Conservation (phyloP, 179 eudicot species). For the Actinidia chinensis region DNA sequence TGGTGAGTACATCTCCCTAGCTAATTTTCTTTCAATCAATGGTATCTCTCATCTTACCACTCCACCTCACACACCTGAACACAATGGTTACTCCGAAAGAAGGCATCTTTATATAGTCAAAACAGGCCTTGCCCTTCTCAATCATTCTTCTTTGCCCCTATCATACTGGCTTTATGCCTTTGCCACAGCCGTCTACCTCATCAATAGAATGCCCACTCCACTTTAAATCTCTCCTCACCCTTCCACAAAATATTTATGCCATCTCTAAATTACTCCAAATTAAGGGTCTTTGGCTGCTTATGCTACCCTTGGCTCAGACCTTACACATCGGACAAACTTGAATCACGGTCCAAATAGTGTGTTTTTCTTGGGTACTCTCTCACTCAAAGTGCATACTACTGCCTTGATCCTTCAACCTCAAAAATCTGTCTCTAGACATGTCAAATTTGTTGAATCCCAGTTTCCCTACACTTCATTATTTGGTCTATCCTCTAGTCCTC, state of each 20-base stretch:
- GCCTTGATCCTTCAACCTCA: not conserved
- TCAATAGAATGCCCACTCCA: not conserved
- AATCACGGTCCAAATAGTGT: not conserved
- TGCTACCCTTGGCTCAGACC: not conserved
- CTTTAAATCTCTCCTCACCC: not conserved
- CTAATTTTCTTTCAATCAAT: not conserved
- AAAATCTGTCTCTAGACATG: not conserved
- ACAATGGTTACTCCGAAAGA: not conserved
- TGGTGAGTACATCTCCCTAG: not conserved
- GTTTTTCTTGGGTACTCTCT: conserved; percentile 6
- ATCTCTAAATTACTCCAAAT: not conserved
- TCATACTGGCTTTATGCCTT: not conserved
- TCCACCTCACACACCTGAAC: not conserved
- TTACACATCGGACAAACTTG: not conserved
- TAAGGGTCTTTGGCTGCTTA: not conserved
- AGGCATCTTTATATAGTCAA: not conserved
- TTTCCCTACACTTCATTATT: not conserved
- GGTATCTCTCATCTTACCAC: not conserved
- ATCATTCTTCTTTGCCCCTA: not conserved
- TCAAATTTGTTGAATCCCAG: not conserved
- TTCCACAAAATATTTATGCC: not conserved
- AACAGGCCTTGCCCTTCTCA: not conserved
- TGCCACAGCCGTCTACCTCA: not conserved
- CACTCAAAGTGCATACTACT: not conserved
- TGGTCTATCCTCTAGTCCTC: no score